These are phyloP conservation scores for Cryptococcus wingfieldii DNA, from an alignment of 1,284 basidiomycete genomes.

Conservation along the genomic window DNA sequence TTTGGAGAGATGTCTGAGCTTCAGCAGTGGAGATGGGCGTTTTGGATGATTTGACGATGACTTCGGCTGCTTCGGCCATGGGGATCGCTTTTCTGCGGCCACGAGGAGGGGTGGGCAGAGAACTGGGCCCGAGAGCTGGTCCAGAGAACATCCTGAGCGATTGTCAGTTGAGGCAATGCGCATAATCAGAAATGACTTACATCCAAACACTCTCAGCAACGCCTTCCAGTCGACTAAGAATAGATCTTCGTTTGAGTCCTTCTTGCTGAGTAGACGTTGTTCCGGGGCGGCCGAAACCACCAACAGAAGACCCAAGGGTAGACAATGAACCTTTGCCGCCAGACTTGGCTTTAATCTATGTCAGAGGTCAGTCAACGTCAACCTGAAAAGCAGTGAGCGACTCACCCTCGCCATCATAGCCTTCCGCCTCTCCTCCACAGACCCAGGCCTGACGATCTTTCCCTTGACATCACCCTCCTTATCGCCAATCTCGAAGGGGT, in stretches of 20 bases:
- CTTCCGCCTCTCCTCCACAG: constrained; percentile 38
- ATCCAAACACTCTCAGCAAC: constrained; percentile 51
- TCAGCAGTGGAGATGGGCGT: constrained; percentile 49
- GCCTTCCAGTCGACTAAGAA: constrained; percentile 45
- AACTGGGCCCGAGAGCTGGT: constrained; percentile 24
- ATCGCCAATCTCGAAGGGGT: constrained; percentile 29
- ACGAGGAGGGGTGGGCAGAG: constrained; percentile 28
- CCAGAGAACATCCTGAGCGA: constrained; percentile 41
- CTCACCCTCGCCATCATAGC: constrained; percentile 45
- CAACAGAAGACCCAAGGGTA: constrained; percentile 29
- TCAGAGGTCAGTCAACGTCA: background rate
- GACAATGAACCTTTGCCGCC: constrained; percentile 18
- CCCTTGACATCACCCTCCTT: constrained; percentile 15
- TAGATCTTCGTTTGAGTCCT: constrained; percentile 45
- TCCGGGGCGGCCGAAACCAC: constrained; percentile 5
- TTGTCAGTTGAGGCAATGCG: background rate
- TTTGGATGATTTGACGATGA: constrained; percentile 49
- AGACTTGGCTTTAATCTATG: constrained; percentile 40
- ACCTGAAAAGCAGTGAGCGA: background rate
- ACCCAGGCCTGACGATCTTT: constrained; percentile 27
- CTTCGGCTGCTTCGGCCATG: constrained; percentile 42
- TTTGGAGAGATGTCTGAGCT: constrained; percentile 42
- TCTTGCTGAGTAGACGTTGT: constrained; percentile 30
- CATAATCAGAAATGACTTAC: constrained; percentile 23
- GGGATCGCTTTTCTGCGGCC: constrained; percentile 43